Evolutionary conservation across 106 monocot species (phyloP).

Genomic region (Dioscorea alata): DNA sequence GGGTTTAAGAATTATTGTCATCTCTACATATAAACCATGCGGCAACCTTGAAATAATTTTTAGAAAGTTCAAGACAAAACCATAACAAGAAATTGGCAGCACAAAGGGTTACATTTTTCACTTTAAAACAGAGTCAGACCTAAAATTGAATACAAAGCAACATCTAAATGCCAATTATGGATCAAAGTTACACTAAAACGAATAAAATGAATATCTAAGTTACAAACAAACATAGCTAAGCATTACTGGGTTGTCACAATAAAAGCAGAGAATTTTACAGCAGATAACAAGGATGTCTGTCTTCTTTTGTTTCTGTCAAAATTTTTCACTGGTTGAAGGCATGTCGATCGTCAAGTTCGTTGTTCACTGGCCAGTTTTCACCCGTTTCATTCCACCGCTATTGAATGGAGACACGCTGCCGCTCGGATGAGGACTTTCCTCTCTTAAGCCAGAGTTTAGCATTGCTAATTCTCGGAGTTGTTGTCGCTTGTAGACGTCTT

Average conservation of each 20-base stretch:
- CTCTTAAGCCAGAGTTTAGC: constrained; percentile 72
- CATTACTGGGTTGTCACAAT: neutral
- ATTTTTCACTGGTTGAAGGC: constrained; percentile 3
- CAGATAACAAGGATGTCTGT: neutral
- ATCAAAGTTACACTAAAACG: constrained; percentile 2
- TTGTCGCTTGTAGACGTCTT: constrained; percentile 83
- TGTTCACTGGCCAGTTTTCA: constrained; percentile 59
- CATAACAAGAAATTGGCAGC: neutral
- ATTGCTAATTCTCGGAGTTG: constrained; percentile 88
- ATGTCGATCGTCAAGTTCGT: neutral
- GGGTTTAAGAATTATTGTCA: no score
- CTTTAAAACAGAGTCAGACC: no score
- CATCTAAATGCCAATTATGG: neutral
- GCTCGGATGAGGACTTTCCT: constrained; percentile 73
- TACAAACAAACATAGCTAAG: constrained; percentile 5
- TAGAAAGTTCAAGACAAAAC: no score
- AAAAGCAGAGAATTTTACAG: neutral
- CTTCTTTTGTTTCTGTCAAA: neutral
- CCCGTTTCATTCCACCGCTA: constrained; percentile 76
- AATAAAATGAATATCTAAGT: constrained; percentile 8
- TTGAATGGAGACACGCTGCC: constrained; percentile 82
- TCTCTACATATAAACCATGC: no score
- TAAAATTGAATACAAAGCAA: neutral
- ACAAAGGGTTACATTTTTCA: neutral
- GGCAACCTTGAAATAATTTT: no score